These are phyloP conservation scores for Aspergillus melleus DNA, from an alignment of 2,329 filamentous ascomycete species.

Conservation along the genomic window DNA sequence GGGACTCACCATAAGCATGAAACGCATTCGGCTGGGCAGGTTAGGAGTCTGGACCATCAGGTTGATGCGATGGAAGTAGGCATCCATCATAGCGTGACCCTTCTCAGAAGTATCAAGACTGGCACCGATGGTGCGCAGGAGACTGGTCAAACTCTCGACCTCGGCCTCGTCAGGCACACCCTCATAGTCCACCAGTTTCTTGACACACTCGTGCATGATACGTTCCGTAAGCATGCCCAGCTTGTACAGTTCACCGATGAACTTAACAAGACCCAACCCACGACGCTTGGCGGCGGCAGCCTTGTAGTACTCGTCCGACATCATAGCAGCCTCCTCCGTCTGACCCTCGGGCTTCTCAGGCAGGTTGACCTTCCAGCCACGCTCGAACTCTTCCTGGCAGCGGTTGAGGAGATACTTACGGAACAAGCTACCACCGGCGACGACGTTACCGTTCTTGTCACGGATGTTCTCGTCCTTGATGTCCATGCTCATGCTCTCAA, in stretches of 20 bases:
- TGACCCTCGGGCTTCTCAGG: conserved; percentile 74
- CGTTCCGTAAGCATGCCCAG: conserved; percentile 96
- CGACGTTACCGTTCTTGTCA: conserved; percentile 84
- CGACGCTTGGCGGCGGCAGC: conserved; percentile 93
- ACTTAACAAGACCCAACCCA: conserved; percentile 96
- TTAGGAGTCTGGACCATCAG: conserved; percentile 76
- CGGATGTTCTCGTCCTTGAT: conserved; percentile 94
- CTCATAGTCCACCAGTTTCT: conserved; percentile 94
- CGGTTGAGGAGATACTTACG: conserved; percentile 97
- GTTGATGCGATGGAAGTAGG: conserved; percentile 88
- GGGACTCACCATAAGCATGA: conserved; percentile 78
- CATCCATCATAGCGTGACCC: conserved; percentile 82
- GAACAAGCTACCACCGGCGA: conserved; percentile 92
- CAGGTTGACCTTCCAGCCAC: conserved; percentile 90
- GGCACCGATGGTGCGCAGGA: conserved; percentile 85
- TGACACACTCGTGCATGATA: conserved; percentile 99
- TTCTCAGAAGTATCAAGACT: conserved; percentile 83
- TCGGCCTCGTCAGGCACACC: conserved; percentile 92
- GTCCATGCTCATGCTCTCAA: conserved; percentile 90
- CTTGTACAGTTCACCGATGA: conserved; percentile 99
- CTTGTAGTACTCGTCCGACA: conserved; percentile 95
- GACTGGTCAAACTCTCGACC: conserved; percentile 90
- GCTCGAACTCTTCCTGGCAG: conserved; percentile 98
- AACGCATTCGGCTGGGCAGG: conserved; percentile 82
- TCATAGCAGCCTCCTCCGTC: conserved; percentile 70